phyloP scores from a whole-genome alignment of 129 eudicot species.

The Saposhnikovia divaricata region DNA sequence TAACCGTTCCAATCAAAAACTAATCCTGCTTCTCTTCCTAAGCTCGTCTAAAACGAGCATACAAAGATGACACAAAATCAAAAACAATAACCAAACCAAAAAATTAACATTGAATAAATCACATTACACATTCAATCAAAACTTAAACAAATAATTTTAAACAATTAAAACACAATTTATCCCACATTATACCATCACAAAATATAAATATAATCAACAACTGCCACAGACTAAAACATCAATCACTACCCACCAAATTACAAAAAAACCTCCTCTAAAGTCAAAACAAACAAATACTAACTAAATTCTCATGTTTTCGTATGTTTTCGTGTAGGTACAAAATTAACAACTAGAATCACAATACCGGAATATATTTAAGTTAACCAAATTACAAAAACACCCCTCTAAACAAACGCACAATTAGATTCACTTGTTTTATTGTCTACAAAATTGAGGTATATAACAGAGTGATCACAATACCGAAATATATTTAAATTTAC shows the following conservation, averaged over 20 bases:
- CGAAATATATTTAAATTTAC: slow-evolving; percentile 86
- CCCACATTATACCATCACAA: not conserved
- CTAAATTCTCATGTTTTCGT: not conserved
- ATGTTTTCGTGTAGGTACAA: not conserved
- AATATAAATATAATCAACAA: not conserved
- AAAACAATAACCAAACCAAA: too few relatives aligned
- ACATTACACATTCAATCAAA: not conserved
- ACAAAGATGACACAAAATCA: too few relatives aligned
- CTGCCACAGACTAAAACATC: not conserved
- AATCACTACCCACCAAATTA: not conserved
- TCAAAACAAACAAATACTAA: not conserved
- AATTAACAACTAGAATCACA: not conserved
- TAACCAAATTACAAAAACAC: not conserved
- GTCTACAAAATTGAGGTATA: too few relatives aligned
- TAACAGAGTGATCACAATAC: slow-evolving; percentile 17
- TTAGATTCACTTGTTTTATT: too few relatives aligned
- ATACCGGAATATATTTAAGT: slow-evolving; percentile 87
- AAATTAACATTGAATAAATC: too few relatives aligned
- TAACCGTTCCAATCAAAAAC: not conserved
- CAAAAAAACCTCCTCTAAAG: not conserved
- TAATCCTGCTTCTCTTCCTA: not conserved
- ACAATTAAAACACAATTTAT: not conserved
- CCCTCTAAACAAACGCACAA: too few relatives aligned
- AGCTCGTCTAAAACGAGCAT: not conserved
- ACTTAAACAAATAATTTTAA: too few relatives aligned